These are phyloP conservation scores for Globisporangium spiculum DNA, from an alignment of 352 stramenopile species.

Conservation along the genomic window DNA sequence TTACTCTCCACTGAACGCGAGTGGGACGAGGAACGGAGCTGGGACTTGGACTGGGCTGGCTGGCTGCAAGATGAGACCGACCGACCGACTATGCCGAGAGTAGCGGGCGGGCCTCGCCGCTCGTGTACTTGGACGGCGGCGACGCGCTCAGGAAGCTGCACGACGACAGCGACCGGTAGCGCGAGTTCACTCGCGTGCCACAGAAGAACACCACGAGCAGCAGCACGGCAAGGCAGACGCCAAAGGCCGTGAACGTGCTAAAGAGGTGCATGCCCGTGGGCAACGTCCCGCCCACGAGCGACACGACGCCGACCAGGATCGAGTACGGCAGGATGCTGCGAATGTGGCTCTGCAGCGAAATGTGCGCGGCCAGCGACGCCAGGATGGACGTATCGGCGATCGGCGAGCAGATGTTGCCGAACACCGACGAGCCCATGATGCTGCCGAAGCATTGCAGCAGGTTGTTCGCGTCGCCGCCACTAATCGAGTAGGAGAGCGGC, in stretches of 20 bases:
- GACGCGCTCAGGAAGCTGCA: constrained; percentile 73
- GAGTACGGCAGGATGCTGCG: constrained; percentile 85
- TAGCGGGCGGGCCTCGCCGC: constrained; percentile 48
- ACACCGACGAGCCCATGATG: constrained; percentile 84
- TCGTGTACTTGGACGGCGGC: constrained; percentile 46
- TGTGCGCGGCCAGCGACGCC: constrained; percentile 70
- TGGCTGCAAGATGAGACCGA: neutral
- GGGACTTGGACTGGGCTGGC: neutral
- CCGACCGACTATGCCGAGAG: constrained; percentile 21
- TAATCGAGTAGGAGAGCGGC: constrained; percentile 83
- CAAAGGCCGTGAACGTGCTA: constrained; percentile 77
- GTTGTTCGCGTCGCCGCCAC: constrained; percentile 72
- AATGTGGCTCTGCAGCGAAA: constrained; percentile 80
- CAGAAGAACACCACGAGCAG: constrained; percentile 81
- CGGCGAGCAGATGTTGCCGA: constrained; percentile 89
- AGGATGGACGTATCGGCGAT: constrained; percentile 94
- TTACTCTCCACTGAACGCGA: neutral
- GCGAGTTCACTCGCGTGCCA: constrained; percentile 72
- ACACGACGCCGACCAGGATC: constrained; percentile 64
- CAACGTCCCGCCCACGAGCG: constrained; percentile 63
- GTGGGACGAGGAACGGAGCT: neutral
- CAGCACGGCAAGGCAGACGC: constrained; percentile 66
- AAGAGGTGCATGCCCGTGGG: constrained; percentile 72
- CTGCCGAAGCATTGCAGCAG: constrained; percentile 86
- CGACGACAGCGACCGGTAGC: constrained; percentile 69